Conservation (phyloP, 371 early-diverging fungal species). For the Lichtheimia hyalospora region DNA sequence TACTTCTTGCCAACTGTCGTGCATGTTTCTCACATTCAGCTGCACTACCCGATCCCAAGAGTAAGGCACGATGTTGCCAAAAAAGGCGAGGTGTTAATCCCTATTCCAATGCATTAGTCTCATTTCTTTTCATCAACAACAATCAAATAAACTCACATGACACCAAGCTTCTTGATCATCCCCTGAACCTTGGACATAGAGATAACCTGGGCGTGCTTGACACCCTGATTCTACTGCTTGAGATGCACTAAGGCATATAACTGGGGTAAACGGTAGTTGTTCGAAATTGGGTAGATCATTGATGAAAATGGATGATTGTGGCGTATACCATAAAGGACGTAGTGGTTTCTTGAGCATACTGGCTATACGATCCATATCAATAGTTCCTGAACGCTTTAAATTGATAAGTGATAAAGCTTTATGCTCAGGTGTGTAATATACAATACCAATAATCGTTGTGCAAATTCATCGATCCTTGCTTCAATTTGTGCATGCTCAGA, state of each 20-base stretch:
- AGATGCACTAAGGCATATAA: slow-evolving; percentile 77
- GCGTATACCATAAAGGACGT: slow-evolving; percentile 81
- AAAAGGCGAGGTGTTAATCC: slow-evolving; percentile 59
- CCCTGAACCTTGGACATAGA: slow-evolving; percentile 87
- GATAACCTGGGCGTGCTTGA: slow-evolving; percentile 47
- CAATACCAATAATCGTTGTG: slow-evolving; percentile 52
- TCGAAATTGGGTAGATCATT: slow-evolving; percentile 50
- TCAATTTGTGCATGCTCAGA: slow-evolving; percentile 79
- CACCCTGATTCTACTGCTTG: slow-evolving; percentile 57
- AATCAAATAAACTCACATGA: not conserved
- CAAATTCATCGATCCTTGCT: slow-evolving; percentile 57
- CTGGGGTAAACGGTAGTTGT: slow-evolving; percentile 58
- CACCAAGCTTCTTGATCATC: slow-evolving; percentile 91
- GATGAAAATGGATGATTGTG: slow-evolving; percentile 51
- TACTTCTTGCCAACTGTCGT: slow-evolving; percentile 27
- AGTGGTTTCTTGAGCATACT: slow-evolving; percentile 61
- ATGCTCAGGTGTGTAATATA: not conserved
- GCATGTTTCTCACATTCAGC: slow-evolving; percentile 52
- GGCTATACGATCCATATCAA: slow-evolving; percentile 50
- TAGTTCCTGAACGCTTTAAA: slow-evolving; percentile 12
- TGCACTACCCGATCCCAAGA: slow-evolving; percentile 41
- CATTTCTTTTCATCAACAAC: not conserved
- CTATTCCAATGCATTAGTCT: slow-evolving; percentile 6
- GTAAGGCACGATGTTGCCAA: slow-evolving; percentile 62
- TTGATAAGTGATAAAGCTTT: no score